Conservation (phyloP, 495 filamentous ascomycete genomes). For the Penicillium silybi region DNA sequence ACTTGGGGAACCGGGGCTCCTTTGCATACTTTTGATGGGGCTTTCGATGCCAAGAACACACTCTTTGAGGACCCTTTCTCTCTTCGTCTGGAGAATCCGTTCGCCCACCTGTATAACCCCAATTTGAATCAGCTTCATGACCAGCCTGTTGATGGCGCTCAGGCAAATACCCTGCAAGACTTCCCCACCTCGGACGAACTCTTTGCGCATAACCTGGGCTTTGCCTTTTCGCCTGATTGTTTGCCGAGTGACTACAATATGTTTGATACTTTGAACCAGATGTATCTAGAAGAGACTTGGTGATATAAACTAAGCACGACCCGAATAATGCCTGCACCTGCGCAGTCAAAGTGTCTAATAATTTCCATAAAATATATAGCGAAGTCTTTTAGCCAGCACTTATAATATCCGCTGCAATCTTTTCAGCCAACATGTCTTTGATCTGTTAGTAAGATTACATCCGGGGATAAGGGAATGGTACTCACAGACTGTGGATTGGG, state of each 20-base stretch:
- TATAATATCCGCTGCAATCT: conserved; percentile 55
- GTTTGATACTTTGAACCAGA: conserved; percentile 26
- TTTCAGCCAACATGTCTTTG: conserved; percentile 55
- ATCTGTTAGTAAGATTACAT: neutral
- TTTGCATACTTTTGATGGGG: conserved; percentile 4
- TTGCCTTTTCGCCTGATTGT: conserved; percentile 22
- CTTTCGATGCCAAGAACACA: conserved; percentile 2
- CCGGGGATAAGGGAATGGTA: conserved; percentile 5
- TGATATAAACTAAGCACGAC: conserved; percentile 3
- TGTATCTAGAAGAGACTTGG: conserved; percentile 24
- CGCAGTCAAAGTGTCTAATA: neutral
- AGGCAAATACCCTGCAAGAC: neutral
- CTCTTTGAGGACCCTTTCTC: neutral
- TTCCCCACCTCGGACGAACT: conserved; percentile 9
- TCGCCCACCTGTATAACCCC: neutral
- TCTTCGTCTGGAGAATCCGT: neutral
- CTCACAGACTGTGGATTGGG: conserved; percentile 48
- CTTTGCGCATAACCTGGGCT: conserved; percentile 21
- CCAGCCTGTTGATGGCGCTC: neutral
- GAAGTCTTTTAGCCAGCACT: neutral
- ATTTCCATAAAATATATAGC: neutral
- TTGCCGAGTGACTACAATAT: conserved; percentile 28
- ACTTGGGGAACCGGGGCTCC: neutral
- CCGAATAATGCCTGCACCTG: too few species aligned
- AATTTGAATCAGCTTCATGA: neutral